Percentiles rank a stretch among this genome's conserved stretches.
These are phyloP conservation scores for Lumnitzera racemosa DNA, from an alignment of 345 rosid species.

Conservation along the genomic window DNA sequence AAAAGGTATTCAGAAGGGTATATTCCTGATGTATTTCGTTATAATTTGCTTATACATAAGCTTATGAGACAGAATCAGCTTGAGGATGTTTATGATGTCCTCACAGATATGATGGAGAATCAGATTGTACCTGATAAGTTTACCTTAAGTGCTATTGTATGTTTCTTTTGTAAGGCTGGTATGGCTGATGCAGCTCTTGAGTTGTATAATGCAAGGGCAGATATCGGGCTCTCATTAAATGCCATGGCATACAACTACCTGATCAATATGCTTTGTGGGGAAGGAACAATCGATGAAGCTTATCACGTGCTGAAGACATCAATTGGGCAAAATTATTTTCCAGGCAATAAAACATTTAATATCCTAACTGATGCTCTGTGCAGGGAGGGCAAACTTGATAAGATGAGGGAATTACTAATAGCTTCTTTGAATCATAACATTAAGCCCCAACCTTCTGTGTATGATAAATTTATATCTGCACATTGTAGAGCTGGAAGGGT, in stretches of 20 bases:
- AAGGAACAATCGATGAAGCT: constrained; percentile 47
- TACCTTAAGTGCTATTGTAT: constrained; percentile 58
- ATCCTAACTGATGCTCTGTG: constrained; percentile 57
- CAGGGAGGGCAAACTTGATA: constrained; percentile 52
- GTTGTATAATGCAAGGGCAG: constrained; percentile 51
- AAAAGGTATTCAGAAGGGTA: constrained; percentile 41
- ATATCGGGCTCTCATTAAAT: constrained; percentile 44
- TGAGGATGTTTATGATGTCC: constrained; percentile 48
- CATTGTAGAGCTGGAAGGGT: constrained; percentile 47
- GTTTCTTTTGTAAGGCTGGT: constrained; percentile 85
- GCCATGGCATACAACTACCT: constrained; percentile 52
- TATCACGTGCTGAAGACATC: constrained; percentile 42
- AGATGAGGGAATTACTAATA: constrained; percentile 48
- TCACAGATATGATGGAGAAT: constrained; percentile 60
- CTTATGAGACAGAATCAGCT: constrained; percentile 54
- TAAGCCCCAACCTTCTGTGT: constrained; percentile 27
- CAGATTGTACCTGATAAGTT: constrained; percentile 42
- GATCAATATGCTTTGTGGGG: constrained; percentile 49
- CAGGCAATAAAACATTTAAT: constrained; percentile 40
- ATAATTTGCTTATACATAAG: constrained; percentile 44
- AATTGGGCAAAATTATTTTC: constrained; percentile 48
- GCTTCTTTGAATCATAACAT: constrained; percentile 35
- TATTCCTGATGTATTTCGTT: constrained; percentile 49
- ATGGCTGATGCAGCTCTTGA: constrained; percentile 67
- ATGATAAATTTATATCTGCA: constrained; percentile 44